Evolutionary conservation across 2,329 filamentous ascomycete genomes (phyloP), one percentile per base, ranked within the genome.

Genomic region (Cytospora piceae): DNA sequence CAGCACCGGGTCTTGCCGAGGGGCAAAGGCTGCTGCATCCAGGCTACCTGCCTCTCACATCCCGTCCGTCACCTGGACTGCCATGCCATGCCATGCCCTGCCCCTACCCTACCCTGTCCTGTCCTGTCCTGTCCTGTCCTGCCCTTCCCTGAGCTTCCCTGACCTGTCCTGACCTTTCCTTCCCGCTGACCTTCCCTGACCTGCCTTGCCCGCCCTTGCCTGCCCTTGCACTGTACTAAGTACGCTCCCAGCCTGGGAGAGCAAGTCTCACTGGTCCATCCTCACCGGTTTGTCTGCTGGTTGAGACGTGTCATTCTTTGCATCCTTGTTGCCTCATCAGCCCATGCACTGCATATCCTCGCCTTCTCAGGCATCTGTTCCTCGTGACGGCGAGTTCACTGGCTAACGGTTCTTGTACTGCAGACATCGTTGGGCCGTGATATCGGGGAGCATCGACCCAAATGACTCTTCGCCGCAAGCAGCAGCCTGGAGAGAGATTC

Each of bases 401-500:
- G 27, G 17, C 60, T 69, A 53, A 71, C 67, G 37, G 57, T 55
- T 65, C 51, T 46, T 39, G 29, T 66, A 52, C 46, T 39, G 29
- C 67, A 83, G 82, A 71, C 82, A 82, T 71, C 86, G 83, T 71
- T 81, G 87, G 58, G 87, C 86, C 0, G 85, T 87, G 0, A 83
- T 90, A 22, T 87, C 87, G 0, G 88, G 88, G 46, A 83, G 80
- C 63, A 83, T 91, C 59, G 84, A 89, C 3, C 61, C 76, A 7
- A 72, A 75, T 0, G 88, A 90, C 69, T 65, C 76, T 3, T 80
- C 75, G 27, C 83, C 87, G 0, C 73, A 87, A 7, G 76, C 79
- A 3, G 83, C 88, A 0, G 88, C 88, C 31, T 84, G 84, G 80
- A 82, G 88, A 17, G 87, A 90, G 74, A 78, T 91, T 27, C 71